phyloP scores from a whole-genome alignment of 1,284 basidiomycete genomes.

The Cutaneotrichosporon dermatis region DNA sequence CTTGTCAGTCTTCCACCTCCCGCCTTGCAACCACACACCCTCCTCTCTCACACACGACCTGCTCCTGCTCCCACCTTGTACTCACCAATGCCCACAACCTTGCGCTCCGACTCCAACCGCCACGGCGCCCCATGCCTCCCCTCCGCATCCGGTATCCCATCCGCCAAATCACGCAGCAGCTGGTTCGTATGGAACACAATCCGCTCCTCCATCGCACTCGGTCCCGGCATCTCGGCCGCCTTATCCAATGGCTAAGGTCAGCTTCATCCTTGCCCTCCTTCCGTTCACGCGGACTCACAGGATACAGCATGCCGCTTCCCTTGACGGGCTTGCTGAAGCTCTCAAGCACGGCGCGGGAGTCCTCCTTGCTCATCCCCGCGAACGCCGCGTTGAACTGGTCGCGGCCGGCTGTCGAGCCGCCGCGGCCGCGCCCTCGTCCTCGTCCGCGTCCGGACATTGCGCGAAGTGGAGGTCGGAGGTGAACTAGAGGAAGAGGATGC shows the following conservation, averaged over 20 bases:
- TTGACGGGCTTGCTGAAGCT: slow-evolving; percentile 24
- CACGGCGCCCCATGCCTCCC: slow-evolving; percentile 28
- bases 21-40: too few relatives aligned
- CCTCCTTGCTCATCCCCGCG: slow-evolving; percentile 23
- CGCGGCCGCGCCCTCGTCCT: slow-evolving; percentile 18
- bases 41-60: too few relatives aligned
- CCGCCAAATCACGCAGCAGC: slow-evolving; percentile 20
- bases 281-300: slow-evolving; percentile 26
- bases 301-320: slow-evolving; percentile 39
- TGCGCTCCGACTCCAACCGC: slow-evolving; percentile 37
- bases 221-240: slow-evolving; percentile 26
- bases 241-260: slow-evolving; percentile 30
- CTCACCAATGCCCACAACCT: slow-evolving; percentile 42
- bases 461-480: neutral
- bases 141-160: slow-evolving; percentile 13
- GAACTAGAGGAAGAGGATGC: neutral
- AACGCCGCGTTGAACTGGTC: slow-evolving; percentile 24
- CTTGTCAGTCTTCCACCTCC: too few relatives aligned
- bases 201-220: slow-evolving; percentile 23
- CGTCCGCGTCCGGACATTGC: slow-evolving; percentile 10
- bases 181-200: slow-evolving; percentile 24
- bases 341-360: slow-evolving; percentile 19
- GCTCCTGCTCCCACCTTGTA: too few relatives aligned
- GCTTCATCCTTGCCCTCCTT: neutral
- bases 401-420: slow-evolving; percentile 15